Base-by-base conservation (phyloP, 805 yeast species). In the Kluyveromyces nonfermentans region DNA sequence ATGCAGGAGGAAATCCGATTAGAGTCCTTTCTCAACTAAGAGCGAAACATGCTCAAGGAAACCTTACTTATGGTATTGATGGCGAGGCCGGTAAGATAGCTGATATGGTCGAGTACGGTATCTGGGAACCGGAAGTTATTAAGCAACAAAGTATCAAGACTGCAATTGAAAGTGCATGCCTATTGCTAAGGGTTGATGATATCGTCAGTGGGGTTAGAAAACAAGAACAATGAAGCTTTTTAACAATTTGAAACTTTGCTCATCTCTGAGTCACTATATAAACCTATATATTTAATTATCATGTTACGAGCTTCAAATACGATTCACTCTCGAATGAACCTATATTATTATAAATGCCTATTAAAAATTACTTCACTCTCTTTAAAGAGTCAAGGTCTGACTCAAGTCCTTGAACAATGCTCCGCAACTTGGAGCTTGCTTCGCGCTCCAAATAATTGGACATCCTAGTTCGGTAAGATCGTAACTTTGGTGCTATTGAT, bases 121-220 rank as follows among this genome's bases (percentile, higher is more conserved):
- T 93, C 51, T 93, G 98, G 98, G 99, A 93, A 70, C 99, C 99
- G 16, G 97, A 90, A 70, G 97, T 86, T 40, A 86, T 93, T 67
- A 93, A 93, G 69, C 94, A 85, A 63, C 99, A 93, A 71, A 82
- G 94, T 51, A 82, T 90, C 53, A 93, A 93, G 72, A 93, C 98
- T n/a, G 96, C 95, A 31, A 85, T 93, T 51, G 99, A 93, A 70
- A 83, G 94, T 72, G 97, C 98, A 14, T 85, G 96, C 64, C 72
- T 93, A 70, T 72, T 93, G 58, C 73, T 93, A 62, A 82, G 98
- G 59, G 98, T 93, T 39, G 99, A 93, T 65, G 98, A 93, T 64
- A 93, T 93, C 52, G 98, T 93, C 35, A 82, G 95, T 64, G 98
- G 97, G 53, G 94, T 88, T 22, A 81, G 96, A 56, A 82, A 73